phyloP scores from a whole-genome alignment of 2,329 filamentous ascomycete species.

The Albifimbria verrucaria region DNA sequence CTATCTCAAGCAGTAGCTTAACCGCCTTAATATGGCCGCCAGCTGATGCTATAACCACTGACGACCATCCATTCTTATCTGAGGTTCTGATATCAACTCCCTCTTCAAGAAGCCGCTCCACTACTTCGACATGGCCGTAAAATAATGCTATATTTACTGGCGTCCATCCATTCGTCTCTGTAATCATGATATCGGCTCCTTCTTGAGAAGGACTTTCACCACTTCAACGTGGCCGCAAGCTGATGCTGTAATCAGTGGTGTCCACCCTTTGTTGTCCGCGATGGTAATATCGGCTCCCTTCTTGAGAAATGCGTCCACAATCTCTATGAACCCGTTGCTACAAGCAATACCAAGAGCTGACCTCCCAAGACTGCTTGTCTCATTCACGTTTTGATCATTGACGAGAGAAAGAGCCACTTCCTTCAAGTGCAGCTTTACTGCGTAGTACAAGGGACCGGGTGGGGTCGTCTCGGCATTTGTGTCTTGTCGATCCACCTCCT shows the following conservation, averaged over 20 bases:
- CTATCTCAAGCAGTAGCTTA: neutral
- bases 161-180: neutral
- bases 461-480: neutral
- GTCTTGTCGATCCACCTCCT: neutral
- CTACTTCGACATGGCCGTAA: no score
- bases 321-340: neutral
- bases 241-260: neutral
- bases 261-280: neutral
- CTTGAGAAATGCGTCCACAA: no score
- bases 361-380: neutral
- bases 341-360: neutral
- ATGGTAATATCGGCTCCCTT: neutral
- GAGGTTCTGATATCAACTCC: no score
- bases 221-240: neutral
- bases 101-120: no score
- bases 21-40: neutral
- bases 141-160: neutral
- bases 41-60: neutral
- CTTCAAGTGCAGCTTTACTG: neutral
- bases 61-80: neutral
- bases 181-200: neutral
- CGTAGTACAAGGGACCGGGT: neutral
- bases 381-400: neutral
- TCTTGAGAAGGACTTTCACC: no score
- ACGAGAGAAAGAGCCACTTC: neutral